A percentile compares a stretch with the other conserved stretches of the same genome.
These are phyloP conservation scores for Pyrenophora tritici-repentis DNA, from an alignment of 2,329 filamentous ascomycete genomes.

Conservation along the genomic window DNA sequence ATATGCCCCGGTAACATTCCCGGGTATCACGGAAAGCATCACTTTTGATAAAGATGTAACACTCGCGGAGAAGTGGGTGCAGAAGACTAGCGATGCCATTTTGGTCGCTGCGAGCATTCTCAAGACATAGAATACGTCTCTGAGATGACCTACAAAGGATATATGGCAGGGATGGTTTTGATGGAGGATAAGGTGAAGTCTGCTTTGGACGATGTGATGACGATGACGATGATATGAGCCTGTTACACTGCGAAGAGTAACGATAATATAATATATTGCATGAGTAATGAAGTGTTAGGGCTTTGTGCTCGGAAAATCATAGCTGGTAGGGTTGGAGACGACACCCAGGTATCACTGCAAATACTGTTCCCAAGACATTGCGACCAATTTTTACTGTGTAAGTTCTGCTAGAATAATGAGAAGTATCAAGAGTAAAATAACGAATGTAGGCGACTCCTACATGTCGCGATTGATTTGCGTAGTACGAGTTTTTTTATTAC, in stretches of 20 bases:
- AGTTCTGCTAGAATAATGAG: no score
- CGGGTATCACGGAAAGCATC: constrained; percentile 46
- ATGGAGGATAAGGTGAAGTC: not conserved
- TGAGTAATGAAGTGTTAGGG: no score
- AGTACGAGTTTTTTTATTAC: no score
- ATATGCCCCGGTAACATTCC: constrained; percentile 47
- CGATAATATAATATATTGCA: constrained; percentile 3
- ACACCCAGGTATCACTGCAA: no score
- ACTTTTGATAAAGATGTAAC: constrained; percentile 39
- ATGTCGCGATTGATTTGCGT: no score
- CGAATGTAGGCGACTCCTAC: no score
- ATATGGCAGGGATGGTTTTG: not conserved
- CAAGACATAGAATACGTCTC: constrained; percentile 25
- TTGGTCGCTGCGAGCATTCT: constrained; percentile 41
- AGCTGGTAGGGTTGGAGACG: no score
- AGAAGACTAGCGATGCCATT: constrained; percentile 42
- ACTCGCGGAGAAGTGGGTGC: constrained; percentile 42
- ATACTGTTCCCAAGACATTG: no score
- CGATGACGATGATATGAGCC: not conserved
- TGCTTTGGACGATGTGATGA: not conserved
- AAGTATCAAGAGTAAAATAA: no score
- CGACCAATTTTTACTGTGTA: no score
- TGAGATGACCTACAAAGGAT: no score
- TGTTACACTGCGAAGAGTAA: constrained; percentile 1
- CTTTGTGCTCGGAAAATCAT: no score